Evolutionary conservation across 208 protist genomes (phyloP).

Genomic region (Acanthamoeba polyphaga): DNA sequence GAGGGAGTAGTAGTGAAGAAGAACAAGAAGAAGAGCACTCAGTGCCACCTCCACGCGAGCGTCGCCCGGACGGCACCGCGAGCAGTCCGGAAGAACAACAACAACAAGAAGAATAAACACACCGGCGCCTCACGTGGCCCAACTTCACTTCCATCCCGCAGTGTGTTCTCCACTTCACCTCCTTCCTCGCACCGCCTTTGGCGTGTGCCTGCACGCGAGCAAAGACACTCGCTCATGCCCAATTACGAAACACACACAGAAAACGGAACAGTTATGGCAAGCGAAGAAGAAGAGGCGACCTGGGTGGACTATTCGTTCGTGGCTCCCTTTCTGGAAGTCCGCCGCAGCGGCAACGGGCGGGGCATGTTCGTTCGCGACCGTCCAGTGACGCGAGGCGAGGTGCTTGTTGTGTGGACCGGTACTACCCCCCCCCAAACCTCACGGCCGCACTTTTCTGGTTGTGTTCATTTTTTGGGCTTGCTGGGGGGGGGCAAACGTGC

Average conservation of each 20-base stretch:
- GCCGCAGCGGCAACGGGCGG: neutral
- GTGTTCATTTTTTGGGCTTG: neutral
- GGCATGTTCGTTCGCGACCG: conserved; percentile 58
- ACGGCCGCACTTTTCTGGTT: neutral
- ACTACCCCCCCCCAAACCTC: neutral
- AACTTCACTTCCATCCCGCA: too few relatives aligned
- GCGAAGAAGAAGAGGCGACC: neutral
- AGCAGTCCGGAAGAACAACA: too few relatives aligned
- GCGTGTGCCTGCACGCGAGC: too few relatives aligned
- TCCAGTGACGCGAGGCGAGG: neutral
- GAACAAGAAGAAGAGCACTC: neutral
- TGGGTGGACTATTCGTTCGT: conserved; percentile 66
- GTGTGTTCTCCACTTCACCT: too few relatives aligned
- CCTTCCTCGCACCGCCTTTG: too few relatives aligned
- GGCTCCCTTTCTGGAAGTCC: conserved; percentile 15
- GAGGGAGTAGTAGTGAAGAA: neutral
- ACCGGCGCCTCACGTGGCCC: too few relatives aligned
- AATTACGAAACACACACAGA: neutral
- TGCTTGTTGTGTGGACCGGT: conserved; percentile 59
- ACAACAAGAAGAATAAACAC: too few relatives aligned
- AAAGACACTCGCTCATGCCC: too few relatives aligned
- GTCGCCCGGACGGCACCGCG: too few relatives aligned
- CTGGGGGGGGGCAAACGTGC: neutral
- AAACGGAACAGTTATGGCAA: neutral
- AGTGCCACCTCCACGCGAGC: neutral